Evolutionary conservation across 495 filamentous ascomycete genomes (phyloP).

Genomic region (Lineolata rhizophorae): DNA sequence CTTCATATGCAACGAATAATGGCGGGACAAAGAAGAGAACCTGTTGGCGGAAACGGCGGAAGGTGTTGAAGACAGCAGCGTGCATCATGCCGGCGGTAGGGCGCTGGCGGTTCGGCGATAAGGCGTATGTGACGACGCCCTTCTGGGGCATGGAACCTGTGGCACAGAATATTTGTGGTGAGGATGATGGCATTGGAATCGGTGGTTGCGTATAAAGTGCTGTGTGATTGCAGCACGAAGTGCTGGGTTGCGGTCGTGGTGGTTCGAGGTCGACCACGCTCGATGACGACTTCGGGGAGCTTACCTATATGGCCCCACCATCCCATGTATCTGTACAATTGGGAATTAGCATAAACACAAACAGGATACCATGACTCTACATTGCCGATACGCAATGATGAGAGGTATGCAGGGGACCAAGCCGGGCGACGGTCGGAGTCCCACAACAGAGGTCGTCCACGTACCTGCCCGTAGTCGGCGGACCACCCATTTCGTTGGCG

Average conservation of each 20-base stretch:
- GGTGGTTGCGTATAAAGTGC: too few species aligned
- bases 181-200: too few species aligned
- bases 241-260: background rate
- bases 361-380: too few species aligned
- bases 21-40: slow-evolving; percentile 69
- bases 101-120: slow-evolving; percentile 29
- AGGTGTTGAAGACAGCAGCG: slow-evolving; percentile 40
- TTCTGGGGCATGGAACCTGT: slow-evolving; percentile 23
- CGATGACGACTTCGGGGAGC: slow-evolving; percentile 6
- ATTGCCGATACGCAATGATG: too few species aligned
- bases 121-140: slow-evolving; percentile 31
- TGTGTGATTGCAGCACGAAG: slow-evolving; percentile 6
- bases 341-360: slow-evolving; percentile 18
- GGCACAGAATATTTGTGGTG: too few species aligned
- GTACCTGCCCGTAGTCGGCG: too few species aligned
- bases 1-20: slow-evolving; percentile 46
- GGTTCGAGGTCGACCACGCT: too few species aligned
- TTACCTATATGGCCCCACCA: slow-evolving; percentile 71
- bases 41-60: slow-evolving; percentile 37
- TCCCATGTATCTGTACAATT: slow-evolving; percentile 50
- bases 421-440: too few species aligned
- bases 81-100: slow-evolving; percentile 28
- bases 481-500: too few species aligned
- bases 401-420: too few species aligned
- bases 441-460: too few species aligned